Base-by-base conservation (phyloP, 2,329 filamentous ascomycete species). In the Nectriaceae sp. region DNA sequence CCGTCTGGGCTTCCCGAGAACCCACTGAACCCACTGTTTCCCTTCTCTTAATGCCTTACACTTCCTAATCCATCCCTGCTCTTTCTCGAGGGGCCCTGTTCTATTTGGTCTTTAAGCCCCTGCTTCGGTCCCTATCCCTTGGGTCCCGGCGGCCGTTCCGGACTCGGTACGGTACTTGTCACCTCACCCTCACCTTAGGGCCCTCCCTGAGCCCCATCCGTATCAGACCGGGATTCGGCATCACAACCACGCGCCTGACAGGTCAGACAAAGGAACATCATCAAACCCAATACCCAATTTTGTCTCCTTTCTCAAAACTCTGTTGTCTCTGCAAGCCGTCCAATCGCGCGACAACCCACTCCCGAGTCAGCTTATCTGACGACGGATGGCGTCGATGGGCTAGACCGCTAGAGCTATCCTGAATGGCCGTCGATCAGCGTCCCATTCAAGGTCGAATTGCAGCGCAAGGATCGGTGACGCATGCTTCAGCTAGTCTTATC, bases 341-440 rank as follows among this genome's bases (percentile, higher is more conserved):
- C 46, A 50, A 21, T 42, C 53, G 43, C 48, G 46, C 46, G 44
- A 54, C 50, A 52, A 46, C 44, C 49, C 50, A 49, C 46, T 44
- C 24, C 49, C 24, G 43, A 60, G 58, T 59, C 58, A 61, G 53
- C 59, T 60, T 61, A 60, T 61, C 58, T 51, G 46, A 47, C 47
- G 42, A 31, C 26, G 42, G 38, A 37, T 46, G 39, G 36, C n/a
- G 19, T 21, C 33, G 35, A 42, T 33, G 44, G 21, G 38, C 40
- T 22, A 43, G 45, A 52, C 50, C 46, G 44, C 41, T 35, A 31
- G 41, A 46, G n/a, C n/a, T n/a, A n/a, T n/a, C n/a, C n/a, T n/a
- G n/a, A n/a, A n/a, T n/a, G n/a, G n/a, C n/a, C n/a, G n/a, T n/a
- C n/a, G n/a, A n/a, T n/a, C n/a, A n/a, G n/a, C n/a, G n/a, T n/a